Percentiles rank a stretch among this genome's conserved stretches.
These are phyloP conservation scores for Paracoccidioides lutzii DNA, from an alignment of 2,329 filamentous ascomycete species.

Conservation along the genomic window DNA sequence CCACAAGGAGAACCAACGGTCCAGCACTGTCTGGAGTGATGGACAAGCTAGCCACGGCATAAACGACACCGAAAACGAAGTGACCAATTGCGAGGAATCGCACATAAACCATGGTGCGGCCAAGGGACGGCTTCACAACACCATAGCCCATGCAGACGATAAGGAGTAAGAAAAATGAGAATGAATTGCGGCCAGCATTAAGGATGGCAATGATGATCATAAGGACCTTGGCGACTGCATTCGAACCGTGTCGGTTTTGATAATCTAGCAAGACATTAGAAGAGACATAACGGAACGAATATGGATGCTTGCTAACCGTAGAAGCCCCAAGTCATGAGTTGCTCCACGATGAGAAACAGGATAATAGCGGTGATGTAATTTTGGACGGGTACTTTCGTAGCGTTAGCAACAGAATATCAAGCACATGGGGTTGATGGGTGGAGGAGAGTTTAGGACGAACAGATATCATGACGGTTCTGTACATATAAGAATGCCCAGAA, in stretches of 20 bases:
- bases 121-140: constrained; percentile 86
- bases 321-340: constrained; percentile 98
- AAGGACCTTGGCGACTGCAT: constrained; percentile 66
- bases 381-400: constrained; percentile 64
- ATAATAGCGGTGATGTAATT: constrained; percentile 98
- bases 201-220: constrained; percentile 86
- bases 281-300: constrained; percentile 12
- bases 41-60: constrained; percentile 77
- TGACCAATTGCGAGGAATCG: constrained; percentile 82
- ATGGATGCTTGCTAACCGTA: constrained; percentile 49
- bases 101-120: constrained; percentile 87
- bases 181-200: constrained; percentile 89
- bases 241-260: constrained; percentile 79
- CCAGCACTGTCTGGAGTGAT: constrained; percentile 83
- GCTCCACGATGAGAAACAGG: constrained; percentile 85
- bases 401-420: constrained; percentile 21
- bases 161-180: constrained; percentile 93
- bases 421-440: background rate
- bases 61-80: constrained; percentile 89
- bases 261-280: constrained; percentile 49
- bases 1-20: constrained; percentile 80
- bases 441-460: constrained; percentile 34
- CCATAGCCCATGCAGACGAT: constrained; percentile 99
- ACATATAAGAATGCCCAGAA: constrained; percentile 95
- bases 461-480: constrained; percentile 82